phyloP scores from a whole-genome alignment of 257 asterid species.

The Catharanthus roseus region DNA sequence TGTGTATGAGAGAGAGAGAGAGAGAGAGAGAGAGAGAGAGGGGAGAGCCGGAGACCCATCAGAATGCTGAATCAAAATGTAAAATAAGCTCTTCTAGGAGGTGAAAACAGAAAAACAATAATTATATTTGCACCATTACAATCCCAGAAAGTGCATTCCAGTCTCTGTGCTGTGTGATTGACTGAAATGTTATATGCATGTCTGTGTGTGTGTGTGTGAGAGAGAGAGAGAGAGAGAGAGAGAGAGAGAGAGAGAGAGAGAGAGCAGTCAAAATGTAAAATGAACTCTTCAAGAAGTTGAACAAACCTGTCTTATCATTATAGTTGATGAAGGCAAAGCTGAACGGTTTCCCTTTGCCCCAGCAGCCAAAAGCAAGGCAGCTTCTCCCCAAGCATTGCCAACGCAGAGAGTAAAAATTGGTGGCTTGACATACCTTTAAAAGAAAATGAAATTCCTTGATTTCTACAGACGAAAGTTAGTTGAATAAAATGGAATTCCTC shows the following conservation, averaged over 20 bases:
- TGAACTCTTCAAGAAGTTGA: background rate
- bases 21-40: no score
- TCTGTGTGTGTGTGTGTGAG: background rate
- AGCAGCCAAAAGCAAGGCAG: constrained; percentile 93
- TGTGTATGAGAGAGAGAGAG: background rate
- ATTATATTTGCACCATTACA: no score
- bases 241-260: background rate
- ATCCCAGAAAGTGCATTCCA: no score
- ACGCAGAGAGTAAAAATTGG: constrained; percentile 90
- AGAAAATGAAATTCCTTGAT: background rate
- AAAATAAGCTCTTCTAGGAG: no score
- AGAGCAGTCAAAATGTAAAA: background rate
- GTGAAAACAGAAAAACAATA: no score
- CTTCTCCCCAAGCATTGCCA: constrained; percentile 99
- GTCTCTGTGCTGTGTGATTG: no score
- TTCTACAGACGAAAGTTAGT: background rate
- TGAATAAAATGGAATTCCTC: background rate
- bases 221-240: background rate
- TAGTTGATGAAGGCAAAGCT: constrained; percentile 89
- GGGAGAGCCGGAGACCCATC: no score
- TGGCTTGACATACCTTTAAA: constrained; percentile 70
- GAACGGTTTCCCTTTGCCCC: constrained; percentile 95
- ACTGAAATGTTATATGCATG: no score
- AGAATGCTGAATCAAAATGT: no score
- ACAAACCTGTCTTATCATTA: constrained; percentile 90